Evolutionary conservation across 371 early-diverging fungal genomes (phyloP), one percentile per base, ranked within the genome.

Genomic region (Coelomomyces lativittatus): DNA sequence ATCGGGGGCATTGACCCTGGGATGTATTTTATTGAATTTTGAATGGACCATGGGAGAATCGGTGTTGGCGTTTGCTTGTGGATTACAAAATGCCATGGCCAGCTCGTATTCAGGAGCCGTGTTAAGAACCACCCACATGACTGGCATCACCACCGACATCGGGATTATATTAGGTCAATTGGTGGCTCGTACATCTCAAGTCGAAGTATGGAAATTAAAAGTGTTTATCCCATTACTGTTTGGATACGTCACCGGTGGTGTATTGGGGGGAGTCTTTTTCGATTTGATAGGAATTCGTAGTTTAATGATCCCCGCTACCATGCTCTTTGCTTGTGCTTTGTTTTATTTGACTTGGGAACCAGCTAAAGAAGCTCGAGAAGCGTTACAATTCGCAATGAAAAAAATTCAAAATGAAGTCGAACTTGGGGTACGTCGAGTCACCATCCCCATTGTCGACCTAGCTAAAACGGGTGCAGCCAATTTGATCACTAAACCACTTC

Each of bases 101-200:
- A 68, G 68, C 11, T 44, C 43, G 28, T 71, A 68, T 49, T 60
- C 60, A 6, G 72, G 72, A 6, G 54, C 62, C 19, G 67, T 63
- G 19, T 54, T 71, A 3, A 51, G 72, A 3, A 71, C 72, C 8
- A 71, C 69, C 17, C 72, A 71, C 51, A 62, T 71, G 63, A 71
- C 72, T 17, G 72, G 72, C 26, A 64, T 64, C 38, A 39, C 23
- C 28, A 53, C 54, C 10, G 71, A 70, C 36, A 65, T 70, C 49
- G 71, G 71, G 19, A 66, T 67, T 46, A 61, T 67, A 36, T 23
- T 65, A 12, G 71, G 71, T 2, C 71, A 70, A 38, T 56, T 4
- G 60, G 60, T 34, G 46, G 63, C 23, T 28, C 44, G 11, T 63
- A 66, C 51, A 52, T 57, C 25, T 46, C 26, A 56, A 36, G 62